A percentile compares a stretch with the other conserved stretches of the same genome.
Evolutionary conservation across 169 alveolate genomes (phyloP).

Genomic region (Plasmodium chabaudi): DNA sequence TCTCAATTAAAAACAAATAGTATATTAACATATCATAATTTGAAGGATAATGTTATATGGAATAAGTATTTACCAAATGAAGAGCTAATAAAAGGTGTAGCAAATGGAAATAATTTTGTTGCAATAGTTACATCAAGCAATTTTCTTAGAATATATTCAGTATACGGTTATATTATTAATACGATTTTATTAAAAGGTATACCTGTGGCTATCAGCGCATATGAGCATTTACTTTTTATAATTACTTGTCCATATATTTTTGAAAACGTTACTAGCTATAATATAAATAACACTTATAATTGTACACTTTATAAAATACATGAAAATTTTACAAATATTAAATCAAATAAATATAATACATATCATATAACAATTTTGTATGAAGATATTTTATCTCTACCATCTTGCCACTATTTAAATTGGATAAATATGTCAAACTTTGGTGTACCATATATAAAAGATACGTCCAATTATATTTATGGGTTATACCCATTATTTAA

Average conservation of each 20-base stretch:
- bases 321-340: slow-evolving; percentile 70
- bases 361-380: slow-evolving; percentile 64
- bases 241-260: slow-evolving; percentile 60
- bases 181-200: slow-evolving; percentile 68
- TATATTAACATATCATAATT: slow-evolving; percentile 70
- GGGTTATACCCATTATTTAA: slow-evolving; percentile 73
- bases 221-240: slow-evolving; percentile 66
- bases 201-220: slow-evolving; percentile 76
- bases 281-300: slow-evolving; percentile 62
- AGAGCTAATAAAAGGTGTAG: slow-evolving; percentile 74
- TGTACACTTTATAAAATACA: slow-evolving; percentile 71
- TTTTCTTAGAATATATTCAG: slow-evolving; percentile 68
- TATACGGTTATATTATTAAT: slow-evolving; percentile 70
- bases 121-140: slow-evolving; percentile 74
- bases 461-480: slow-evolving; percentile 69
- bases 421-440: slow-evolving; percentile 75
- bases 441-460: slow-evolving; percentile 71
- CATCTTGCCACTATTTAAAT: slow-evolving; percentile 64
- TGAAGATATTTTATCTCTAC: slow-evolving; percentile 71
- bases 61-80: slow-evolving; percentile 63
- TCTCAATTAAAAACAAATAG: slow-evolving; percentile 48
- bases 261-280: slow-evolving; percentile 51
- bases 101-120: slow-evolving; percentile 77
- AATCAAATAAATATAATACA: slow-evolving; percentile 67
- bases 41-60: slow-evolving; percentile 73